These are phyloP conservation scores for Coemansia sp. DNA, from an alignment of 192 early-diverging fungal genomes.

Conservation along the genomic window DNA sequence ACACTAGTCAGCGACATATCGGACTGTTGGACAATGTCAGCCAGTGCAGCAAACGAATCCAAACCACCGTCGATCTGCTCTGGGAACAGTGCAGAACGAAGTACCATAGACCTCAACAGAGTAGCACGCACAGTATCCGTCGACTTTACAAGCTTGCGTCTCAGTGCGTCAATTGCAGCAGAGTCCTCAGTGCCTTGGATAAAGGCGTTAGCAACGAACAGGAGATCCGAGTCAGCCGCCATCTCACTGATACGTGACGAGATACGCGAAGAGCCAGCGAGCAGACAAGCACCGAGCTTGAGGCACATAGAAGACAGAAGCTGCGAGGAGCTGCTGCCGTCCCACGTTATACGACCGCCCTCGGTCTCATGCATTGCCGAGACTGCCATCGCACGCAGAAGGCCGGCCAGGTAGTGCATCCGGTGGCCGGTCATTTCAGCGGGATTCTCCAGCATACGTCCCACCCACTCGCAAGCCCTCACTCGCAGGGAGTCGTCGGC, in stretches of 20 bases:
- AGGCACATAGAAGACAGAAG: slow-evolving; percentile 12
- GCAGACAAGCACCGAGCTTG: slow-evolving; percentile 7
- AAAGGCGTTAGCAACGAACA: slow-evolving; percentile 25
- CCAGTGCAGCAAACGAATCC: background rate
- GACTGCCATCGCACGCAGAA: slow-evolving; percentile 13
- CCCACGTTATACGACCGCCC: slow-evolving; percentile 23
- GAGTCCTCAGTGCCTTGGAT: slow-evolving; percentile 19
- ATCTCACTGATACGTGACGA: background rate
- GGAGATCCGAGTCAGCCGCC: background rate
- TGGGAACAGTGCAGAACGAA: slow-evolving; percentile 11
- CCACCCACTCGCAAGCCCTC: slow-evolving; percentile 20
- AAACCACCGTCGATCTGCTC: slow-evolving; percentile 1
- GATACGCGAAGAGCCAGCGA: background rate
- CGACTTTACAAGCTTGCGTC: background rate
- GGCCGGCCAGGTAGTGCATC: slow-evolving; percentile 11
- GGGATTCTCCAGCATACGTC: background rate
- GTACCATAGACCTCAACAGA: slow-evolving; percentile 15
- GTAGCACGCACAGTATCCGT: background rate
- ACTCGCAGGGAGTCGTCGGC: slow-evolving; percentile 21
- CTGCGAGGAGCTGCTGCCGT: slow-evolving; percentile 8
- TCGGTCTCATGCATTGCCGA: background rate
- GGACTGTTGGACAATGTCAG: background rate
- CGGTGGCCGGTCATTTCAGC: background rate
- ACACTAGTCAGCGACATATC: too few species aligned
- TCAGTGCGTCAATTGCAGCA: background rate